These are phyloP conservation scores for Aaosphaeria pasadenensis DNA, from an alignment of 2,329 filamentous ascomycete species.

Conservation along the genomic window DNA sequence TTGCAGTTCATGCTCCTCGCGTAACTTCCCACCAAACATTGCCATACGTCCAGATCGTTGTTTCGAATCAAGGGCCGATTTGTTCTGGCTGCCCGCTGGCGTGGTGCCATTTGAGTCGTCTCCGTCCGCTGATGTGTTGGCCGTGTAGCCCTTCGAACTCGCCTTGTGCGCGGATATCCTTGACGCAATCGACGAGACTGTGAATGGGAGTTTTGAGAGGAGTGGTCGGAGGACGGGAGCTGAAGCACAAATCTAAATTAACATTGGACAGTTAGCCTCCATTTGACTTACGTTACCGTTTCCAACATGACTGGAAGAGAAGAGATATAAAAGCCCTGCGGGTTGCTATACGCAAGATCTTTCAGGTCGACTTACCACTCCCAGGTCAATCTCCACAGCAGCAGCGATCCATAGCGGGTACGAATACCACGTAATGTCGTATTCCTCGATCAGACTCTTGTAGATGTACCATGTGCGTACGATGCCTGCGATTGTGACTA, in stretches of 20 bases:
- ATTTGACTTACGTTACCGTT: too few relatives aligned
- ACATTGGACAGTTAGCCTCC: too few relatives aligned
- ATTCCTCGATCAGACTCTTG: constrained; percentile 38
- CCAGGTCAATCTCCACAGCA: constrained; percentile 46
- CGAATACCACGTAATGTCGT: constrained; percentile 45
- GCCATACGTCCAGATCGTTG: neutral
- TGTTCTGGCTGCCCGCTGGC: neutral
- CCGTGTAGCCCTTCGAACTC: neutral
- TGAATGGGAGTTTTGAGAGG: constrained; percentile 23
- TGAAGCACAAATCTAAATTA: constrained; percentile 24
- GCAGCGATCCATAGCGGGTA: constrained; percentile 49
- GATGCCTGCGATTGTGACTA: constrained; percentile 42
- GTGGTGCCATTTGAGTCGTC: neutral
- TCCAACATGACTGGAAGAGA: too few relatives aligned
- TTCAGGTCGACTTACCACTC: constrained; percentile 35
- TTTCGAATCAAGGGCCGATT: neutral
- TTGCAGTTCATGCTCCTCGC: constrained; percentile 19
- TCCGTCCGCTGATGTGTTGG: neutral
- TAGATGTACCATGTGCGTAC: constrained; percentile 46
- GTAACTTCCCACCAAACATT: too few relatives aligned
- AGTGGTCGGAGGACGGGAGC: constrained; percentile 30
- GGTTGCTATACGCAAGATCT: neutral
- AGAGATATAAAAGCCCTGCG: neutral
- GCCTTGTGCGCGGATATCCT: neutral
- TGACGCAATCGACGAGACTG: constrained; percentile 13